Conservation (phyloP, 106 monocot genomes). For the Dioscorea alata region DNA sequence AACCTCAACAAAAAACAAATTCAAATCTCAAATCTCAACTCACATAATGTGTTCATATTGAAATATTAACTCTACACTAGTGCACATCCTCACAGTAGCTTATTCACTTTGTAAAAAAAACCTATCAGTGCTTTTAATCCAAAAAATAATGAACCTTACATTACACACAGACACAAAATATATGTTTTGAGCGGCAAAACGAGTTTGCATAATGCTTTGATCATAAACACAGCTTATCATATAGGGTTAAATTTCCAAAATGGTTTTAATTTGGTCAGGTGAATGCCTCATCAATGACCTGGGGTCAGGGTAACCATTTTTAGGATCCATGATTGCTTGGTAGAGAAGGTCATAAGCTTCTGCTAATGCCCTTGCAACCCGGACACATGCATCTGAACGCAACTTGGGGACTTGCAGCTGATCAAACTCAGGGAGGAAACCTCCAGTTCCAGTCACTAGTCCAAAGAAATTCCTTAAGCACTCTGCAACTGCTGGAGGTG, state of each 20-base stretch:
- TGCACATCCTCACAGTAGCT: too few species aligned
- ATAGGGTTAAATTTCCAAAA: conserved; percentile 57
- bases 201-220: too few species aligned
- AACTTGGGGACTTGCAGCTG: conserved; percentile 75
- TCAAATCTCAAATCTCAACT: too few species aligned
- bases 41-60: too few species aligned
- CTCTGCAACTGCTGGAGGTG: conserved; percentile 35
- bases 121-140: too few species aligned
- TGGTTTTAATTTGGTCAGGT: conserved; percentile 77
- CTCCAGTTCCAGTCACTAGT: conserved; percentile 67
- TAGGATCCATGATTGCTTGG: conserved; percentile 54
- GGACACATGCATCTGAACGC: conserved; percentile 48
- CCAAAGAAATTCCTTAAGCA: conserved; percentile 76
- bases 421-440: conserved; percentile 85
- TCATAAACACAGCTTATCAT: neutral
- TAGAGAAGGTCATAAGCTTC: conserved; percentile 62
- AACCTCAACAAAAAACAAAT: too few species aligned
- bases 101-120: too few species aligned
- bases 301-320: conserved; percentile 68
- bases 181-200: too few species aligned
- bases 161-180: too few species aligned
- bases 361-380: conserved; percentile 59
- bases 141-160: too few species aligned
- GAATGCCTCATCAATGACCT: conserved; percentile 68
- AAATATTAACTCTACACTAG: too few species aligned